A percentile compares a stretch with the other conserved stretches of the same genome.
These are phyloP conservation scores for Thymus quinquecostatus DNA, from an alignment of 257 asterid genomes.

Conservation along the genomic window DNA sequence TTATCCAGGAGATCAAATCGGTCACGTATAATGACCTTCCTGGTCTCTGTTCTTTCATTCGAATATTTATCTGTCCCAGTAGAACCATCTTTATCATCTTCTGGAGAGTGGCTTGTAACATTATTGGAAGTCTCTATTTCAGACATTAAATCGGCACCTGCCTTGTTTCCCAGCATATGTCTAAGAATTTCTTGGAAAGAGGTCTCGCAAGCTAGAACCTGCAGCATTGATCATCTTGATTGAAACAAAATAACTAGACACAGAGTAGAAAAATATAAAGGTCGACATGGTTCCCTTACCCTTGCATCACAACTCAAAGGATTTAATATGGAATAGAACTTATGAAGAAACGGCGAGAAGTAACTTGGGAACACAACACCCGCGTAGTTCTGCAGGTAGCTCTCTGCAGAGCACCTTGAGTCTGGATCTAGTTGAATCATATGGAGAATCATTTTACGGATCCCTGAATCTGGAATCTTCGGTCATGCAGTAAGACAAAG, in stretches of 20 bases:
- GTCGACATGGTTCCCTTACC: constrained; percentile 53
- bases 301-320: constrained; percentile 91
- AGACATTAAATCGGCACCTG: constrained; percentile 42
- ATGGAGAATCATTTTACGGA: constrained; percentile 97
- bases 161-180: constrained; percentile 76
- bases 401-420: constrained; percentile 87
- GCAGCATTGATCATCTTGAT: constrained; percentile 38
- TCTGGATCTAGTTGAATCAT: constrained; percentile 97
- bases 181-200: constrained; percentile 85
- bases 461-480: constrained; percentile 97
- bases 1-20: constrained; percentile 77
- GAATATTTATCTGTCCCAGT: constrained; percentile 36
- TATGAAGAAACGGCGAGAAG: constrained; percentile 94
- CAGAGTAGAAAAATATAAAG: constrained; percentile 22
- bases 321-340: constrained; percentile 86
- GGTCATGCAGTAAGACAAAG: constrained; percentile 32
- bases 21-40: constrained; percentile 58
- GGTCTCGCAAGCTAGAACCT: constrained; percentile 94
- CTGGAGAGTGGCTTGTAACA: constrained; percentile 37
- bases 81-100: constrained; percentile 42
- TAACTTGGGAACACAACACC: constrained; percentile 90
- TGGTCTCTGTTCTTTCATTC: constrained; percentile 48
- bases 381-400: constrained; percentile 82
- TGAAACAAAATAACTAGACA: constrained; percentile 25
- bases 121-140: constrained; percentile 38